Percentiles rank a stretch among this genome's conserved stretches.
Evolutionary conservation across 495 filamentous ascomycete species (phyloP).

Genomic region (Xylaria palmicola): DNA sequence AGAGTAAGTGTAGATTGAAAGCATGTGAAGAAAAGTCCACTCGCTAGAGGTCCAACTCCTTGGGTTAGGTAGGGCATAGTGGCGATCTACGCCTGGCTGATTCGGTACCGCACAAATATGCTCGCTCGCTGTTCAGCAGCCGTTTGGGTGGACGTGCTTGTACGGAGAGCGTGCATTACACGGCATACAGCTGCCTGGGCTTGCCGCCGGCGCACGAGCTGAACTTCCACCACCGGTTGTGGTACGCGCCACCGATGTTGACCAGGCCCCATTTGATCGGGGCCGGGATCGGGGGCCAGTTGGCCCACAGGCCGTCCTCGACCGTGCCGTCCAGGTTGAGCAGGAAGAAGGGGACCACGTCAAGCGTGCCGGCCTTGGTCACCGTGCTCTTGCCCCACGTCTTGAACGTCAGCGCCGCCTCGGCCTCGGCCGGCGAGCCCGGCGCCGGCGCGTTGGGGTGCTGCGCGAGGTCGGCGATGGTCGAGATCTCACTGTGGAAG

Average conservation of each 20-base stretch:
- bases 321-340: slow-evolving; percentile 54
- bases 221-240: slow-evolving; percentile 55
- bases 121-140: neutral
- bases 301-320: slow-evolving; percentile 54
- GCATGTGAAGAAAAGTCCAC: neutral
- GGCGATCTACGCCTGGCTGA: no score
- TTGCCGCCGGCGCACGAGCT: slow-evolving; percentile 45
- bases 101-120: no score
- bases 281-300: slow-evolving; percentile 51
- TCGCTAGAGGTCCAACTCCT: no score
- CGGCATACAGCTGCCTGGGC: slow-evolving; percentile 44
- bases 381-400: slow-evolving; percentile 51
- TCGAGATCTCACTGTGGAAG: slow-evolving; percentile 54
- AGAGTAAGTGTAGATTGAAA: neutral
- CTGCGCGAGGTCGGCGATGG: slow-evolving; percentile 46
- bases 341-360: slow-evolving; percentile 57
- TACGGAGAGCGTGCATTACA: slow-evolving; percentile 5
- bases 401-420: slow-evolving; percentile 34
- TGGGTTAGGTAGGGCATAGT: no score
- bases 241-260: slow-evolving; percentile 45
- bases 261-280: slow-evolving; percentile 46
- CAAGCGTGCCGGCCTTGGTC: slow-evolving; percentile 46
- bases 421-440: slow-evolving; percentile 40
- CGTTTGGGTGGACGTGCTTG: no score
- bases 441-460: slow-evolving; percentile 48